Evolutionary conservation across 768 basidiomycete genomes (phyloP).

Genomic region (Xerocomellus amylosporus): DNA sequence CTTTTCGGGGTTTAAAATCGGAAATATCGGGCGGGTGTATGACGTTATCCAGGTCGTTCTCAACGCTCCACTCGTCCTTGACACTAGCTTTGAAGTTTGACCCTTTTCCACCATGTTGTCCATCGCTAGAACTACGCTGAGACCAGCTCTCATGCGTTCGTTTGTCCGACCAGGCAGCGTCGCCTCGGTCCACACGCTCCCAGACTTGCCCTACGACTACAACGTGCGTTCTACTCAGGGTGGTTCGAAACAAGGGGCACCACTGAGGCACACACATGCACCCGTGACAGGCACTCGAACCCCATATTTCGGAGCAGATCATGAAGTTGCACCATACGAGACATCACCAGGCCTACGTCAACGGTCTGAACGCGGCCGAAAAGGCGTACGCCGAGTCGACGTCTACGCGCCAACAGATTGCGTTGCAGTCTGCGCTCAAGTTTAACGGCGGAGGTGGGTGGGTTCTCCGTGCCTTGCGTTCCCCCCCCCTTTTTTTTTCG

Average conservation of each 20-base stretch:
- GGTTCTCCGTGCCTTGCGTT: too few relatives aligned
- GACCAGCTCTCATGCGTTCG: conserved; percentile 45
- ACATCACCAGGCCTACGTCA: conserved; percentile 93
- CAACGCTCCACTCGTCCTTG: not conserved
- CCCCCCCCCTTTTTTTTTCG: not conserved
- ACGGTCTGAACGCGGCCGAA: conserved; percentile 90
- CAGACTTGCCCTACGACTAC: conserved; percentile 76
- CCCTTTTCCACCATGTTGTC: conserved; percentile 42
- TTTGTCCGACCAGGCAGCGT: conserved; percentile 41
- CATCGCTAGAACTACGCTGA: conserved; percentile 42
- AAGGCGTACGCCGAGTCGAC: conserved; percentile 67
- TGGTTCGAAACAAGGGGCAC: not conserved
- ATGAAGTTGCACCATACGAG: conserved; percentile 93
- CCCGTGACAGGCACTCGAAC: conserved; percentile 77
- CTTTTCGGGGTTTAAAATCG: conserved; percentile 1
- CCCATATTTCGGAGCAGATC: conserved; percentile 86
- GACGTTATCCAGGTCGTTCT: conserved; percentile 12
- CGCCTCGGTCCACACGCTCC: conserved; percentile 67
- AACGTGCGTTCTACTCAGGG: conserved; percentile 47
- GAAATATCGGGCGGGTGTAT: not conserved
- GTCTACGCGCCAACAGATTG: conserved; percentile 73
- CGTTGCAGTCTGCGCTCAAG: conserved; percentile 87
- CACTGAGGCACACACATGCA: not conserved
- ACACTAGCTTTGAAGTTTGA: too few relatives aligned
- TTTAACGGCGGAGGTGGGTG: conserved; percentile 91